Evolutionary conservation across 495 filamentous ascomycete genomes (phyloP).

Genomic region (Neurospora sp.): DNA sequence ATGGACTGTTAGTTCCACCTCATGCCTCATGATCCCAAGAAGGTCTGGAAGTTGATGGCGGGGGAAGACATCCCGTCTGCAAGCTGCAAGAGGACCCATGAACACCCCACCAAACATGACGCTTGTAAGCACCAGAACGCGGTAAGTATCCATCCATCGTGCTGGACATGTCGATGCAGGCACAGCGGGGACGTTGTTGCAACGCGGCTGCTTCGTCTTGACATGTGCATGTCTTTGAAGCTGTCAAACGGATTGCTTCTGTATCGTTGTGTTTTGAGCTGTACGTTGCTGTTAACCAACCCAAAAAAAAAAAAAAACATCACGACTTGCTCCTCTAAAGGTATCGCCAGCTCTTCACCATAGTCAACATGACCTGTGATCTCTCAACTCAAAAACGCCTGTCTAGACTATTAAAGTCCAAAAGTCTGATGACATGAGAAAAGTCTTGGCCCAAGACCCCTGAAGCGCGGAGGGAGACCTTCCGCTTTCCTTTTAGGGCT

Average conservation of each 20-base stretch:
- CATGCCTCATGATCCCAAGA: not conserved
- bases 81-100: constrained; percentile 9
- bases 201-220: not conserved
- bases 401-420: not conserved
- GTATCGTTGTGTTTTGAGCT: not conserved
- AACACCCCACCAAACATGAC: not conserved
- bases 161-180: not conserved
- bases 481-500: constrained; percentile 29
- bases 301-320: not conserved
- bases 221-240: not conserved
- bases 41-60: constrained; percentile 7
- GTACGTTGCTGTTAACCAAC: not conserved
- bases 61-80: constrained; percentile 10
- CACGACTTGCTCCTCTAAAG: not conserved
- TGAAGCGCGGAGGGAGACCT: constrained; percentile 19
- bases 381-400: not conserved
- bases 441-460: constrained; percentile 3
- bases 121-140: not conserved
- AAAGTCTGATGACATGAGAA: no score
- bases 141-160: not conserved
- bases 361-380: not conserved
- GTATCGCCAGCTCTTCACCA: not conserved
- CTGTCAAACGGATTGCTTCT: not conserved
- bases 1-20: not conserved
- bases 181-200: not conserved